Conservation (phyloP, 2,329 filamentous ascomycete genomes). For the Teratosphaeria destructans region DNA sequence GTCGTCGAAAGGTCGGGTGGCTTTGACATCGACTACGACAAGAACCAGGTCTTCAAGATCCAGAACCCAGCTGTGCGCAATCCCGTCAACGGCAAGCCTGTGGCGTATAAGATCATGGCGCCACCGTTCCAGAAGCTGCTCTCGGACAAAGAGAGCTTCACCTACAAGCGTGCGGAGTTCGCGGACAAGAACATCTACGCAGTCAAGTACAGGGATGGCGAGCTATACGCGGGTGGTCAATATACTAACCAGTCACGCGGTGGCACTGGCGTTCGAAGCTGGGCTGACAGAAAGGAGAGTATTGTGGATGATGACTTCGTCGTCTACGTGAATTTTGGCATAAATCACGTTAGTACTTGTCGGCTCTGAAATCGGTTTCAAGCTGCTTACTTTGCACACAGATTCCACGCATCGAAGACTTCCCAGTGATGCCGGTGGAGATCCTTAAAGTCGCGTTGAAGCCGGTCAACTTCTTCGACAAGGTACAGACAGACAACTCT, state of each 20-base stretch:
- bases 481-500: constrained; percentile 7
- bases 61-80: constrained; percentile 36
- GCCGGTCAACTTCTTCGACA: constrained; percentile 49
- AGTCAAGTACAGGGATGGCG: constrained; percentile 46
- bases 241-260: constrained; percentile 45
- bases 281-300: constrained; percentile 42
- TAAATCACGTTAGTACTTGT: constrained; percentile 37
- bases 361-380: not conserved
- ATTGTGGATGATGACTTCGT: constrained; percentile 48
- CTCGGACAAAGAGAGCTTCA: constrained; percentile 42
- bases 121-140: constrained; percentile 42
- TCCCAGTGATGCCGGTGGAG: constrained; percentile 50
- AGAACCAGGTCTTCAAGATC: constrained; percentile 41
- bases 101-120: constrained; percentile 36
- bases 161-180: constrained; percentile 50
- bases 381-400: constrained; percentile 1
- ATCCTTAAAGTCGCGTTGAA: constrained; percentile 47
- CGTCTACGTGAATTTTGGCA: constrained; percentile 47
- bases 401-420: constrained; percentile 46
- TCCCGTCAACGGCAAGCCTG: constrained; percentile 37
- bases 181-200: constrained; percentile 50
- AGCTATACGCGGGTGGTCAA: constrained; percentile 49
- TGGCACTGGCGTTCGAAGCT: constrained; percentile 37
- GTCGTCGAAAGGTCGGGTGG: constrained; percentile 39
- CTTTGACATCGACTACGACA: constrained; percentile 37